Evolutionary conservation across 2,329 filamentous ascomycete species (phyloP).

Genomic region (Pleoardoris graminearum): DNA sequence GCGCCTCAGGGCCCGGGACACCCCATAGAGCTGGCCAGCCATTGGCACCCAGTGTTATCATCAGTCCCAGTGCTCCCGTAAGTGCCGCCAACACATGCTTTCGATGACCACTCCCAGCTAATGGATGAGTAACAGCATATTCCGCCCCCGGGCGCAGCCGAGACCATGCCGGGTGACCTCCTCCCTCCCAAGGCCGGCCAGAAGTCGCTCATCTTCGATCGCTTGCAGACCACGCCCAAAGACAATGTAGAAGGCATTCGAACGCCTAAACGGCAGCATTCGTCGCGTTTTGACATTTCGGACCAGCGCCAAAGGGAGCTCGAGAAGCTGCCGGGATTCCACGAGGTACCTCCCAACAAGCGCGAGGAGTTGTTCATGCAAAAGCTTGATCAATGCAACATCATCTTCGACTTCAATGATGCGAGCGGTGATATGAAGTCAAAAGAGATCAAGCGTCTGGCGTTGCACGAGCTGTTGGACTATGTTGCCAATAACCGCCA

Average conservation of each 20-base stretch:
- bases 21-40: slow-evolving; percentile 64
- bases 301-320: slow-evolving; percentile 85
- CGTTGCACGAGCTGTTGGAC: slow-evolving; percentile 92
- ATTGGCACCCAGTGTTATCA: slow-evolving; percentile 84
- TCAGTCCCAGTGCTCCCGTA: slow-evolving; percentile 85
- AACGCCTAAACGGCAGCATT: slow-evolving; percentile 95
- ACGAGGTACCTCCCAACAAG: slow-evolving; percentile 93
- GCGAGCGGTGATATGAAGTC: slow-evolving; percentile 98
- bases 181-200: slow-evolving; percentile 88
- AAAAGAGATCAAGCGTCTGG: slow-evolving; percentile 97
- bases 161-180: slow-evolving; percentile 97
- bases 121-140: slow-evolving; percentile 66
- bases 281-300: slow-evolving; percentile 96
- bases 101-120: slow-evolving; percentile 7
- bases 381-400: slow-evolving; percentile 99
- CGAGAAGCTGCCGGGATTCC: slow-evolving; percentile 96
- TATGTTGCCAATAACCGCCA: slow-evolving; percentile 98
- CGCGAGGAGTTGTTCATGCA: slow-evolving; percentile 99
- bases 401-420: slow-evolving; percentile 99
- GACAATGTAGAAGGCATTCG: slow-evolving; percentile 94
- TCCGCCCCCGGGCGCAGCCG: slow-evolving; percentile 87
- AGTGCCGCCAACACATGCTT: slow-evolving; percentile 16
- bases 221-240: slow-evolving; percentile 90
- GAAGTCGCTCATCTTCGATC: slow-evolving; percentile 87
- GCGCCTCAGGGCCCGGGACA: slow-evolving; percentile 54